These are phyloP conservation scores for Botrytis hyacinthi DNA, from an alignment of 2,329 filamentous ascomycete species.

Conservation along the genomic window DNA sequence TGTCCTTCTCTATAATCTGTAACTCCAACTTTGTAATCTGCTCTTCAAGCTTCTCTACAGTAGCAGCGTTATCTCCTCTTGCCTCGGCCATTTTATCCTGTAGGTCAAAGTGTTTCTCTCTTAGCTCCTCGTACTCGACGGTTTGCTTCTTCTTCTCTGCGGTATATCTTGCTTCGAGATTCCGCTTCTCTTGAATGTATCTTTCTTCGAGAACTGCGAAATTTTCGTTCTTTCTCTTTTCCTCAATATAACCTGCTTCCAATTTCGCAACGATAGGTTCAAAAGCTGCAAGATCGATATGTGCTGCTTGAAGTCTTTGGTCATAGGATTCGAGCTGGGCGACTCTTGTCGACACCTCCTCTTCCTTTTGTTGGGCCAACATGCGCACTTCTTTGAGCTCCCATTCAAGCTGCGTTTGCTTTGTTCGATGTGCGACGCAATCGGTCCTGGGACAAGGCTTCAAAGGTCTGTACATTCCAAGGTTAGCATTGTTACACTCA, in stretches of 20 bases:
- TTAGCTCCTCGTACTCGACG: background rate
- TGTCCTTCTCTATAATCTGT: fast-evolving
- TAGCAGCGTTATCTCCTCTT: background rate
- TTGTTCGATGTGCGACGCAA: constrained; percentile 16
- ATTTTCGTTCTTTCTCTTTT: background rate
- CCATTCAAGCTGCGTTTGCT: background rate
- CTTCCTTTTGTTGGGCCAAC: background rate
- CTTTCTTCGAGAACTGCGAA: background rate
- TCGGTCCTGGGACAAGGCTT: constrained; percentile 12
- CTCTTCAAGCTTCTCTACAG: background rate
- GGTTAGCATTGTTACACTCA: constrained; percentile 6
- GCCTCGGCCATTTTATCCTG: background rate
- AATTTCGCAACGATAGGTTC: background rate
- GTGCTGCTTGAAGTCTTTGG: constrained; percentile 15
- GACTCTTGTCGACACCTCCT: background rate
- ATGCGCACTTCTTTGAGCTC: constrained; percentile 3
- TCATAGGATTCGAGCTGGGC: constrained; percentile 11
- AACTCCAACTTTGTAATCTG: background rate
- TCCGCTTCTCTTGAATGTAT: background rate
- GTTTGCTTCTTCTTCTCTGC: background rate
- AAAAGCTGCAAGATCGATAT: background rate
- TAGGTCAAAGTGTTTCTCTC: background rate
- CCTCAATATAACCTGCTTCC: background rate
- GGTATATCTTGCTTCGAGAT: constrained; percentile 7
- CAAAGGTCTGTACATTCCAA: constrained; percentile 16